Evolutionary conservation across 176 grass and related monocot species (phyloP).

Genomic region (Calamus simplicifolius): DNA sequence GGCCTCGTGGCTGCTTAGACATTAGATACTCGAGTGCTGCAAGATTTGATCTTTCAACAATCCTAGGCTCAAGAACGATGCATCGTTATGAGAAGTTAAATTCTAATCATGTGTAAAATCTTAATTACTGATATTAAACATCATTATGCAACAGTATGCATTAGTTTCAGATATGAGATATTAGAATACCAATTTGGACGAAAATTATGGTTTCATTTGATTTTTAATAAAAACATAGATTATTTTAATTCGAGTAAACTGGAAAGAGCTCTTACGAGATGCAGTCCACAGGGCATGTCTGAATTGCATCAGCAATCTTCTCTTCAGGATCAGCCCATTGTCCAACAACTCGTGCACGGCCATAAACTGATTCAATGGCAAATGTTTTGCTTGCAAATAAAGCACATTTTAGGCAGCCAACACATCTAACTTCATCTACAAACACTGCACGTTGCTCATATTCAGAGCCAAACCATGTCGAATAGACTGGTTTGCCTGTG

Average conservation of each 20-base stretch:
- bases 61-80: slow-evolving; percentile 5
- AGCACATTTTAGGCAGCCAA: slow-evolving; percentile 94
- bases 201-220: no score
- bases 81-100: no score
- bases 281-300: slow-evolving; percentile 82
- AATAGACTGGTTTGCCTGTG: slow-evolving; percentile 80
- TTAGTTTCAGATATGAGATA: no score
- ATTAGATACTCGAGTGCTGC: slow-evolving; percentile 81
- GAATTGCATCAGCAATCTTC: slow-evolving; percentile 66
- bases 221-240: no score
- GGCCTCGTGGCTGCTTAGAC: slow-evolving; percentile 84
- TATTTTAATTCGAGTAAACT: no score
- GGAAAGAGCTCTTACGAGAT: slow-evolving; percentile 33
- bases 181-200: neutral
- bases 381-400: slow-evolving; percentile 63
- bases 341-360: slow-evolving; percentile 73
- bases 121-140: no score
- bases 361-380: slow-evolving; percentile 70
- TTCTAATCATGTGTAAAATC: no score
- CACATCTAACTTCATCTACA: slow-evolving; percentile 78
- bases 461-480: slow-evolving; percentile 54
- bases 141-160: no score
- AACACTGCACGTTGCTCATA: slow-evolving; percentile 64
- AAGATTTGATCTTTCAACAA: slow-evolving; percentile 68
- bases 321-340: slow-evolving; percentile 96